Evolutionary conservation across 2,329 filamentous ascomycete genomes (phyloP), one percentile per base, ranked within the genome.

Genomic region (Fusarium chlamydosporum): DNA sequence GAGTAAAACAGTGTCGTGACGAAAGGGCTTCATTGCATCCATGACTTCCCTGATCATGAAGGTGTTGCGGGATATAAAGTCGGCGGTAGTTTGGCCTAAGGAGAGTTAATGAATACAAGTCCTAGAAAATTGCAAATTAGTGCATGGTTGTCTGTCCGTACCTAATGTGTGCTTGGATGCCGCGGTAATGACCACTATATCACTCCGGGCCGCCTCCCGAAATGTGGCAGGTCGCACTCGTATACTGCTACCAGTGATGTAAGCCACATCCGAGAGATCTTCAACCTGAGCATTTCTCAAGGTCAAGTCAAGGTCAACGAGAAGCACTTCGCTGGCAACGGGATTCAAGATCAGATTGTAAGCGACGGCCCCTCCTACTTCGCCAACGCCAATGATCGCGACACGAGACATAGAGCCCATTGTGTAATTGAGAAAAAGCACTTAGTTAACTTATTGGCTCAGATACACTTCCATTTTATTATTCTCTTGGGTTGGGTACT

Each of bases 121-220:
- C 6, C 23, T 23, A 6, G 23, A 6, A 23, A 23, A 23, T 23
- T 23, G 23, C 23, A 23, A 23, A 23, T 23, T 4, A 23, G 23
- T 23, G 23, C 6, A 23, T 23, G 23, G 5, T 23, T 23, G 23
- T 23, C 23, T 2, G 27, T 18, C 26, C 56, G 33, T 67, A 72
- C 12, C 85, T 77, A 63, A 34, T 7, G 27, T 67, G 47, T 84
- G 81, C 71, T 83, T 86, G n/a, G 84, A 83, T 34, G 85, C 85
- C 0, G 85, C 84, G 1, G 84, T 86, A 50, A 87, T 82, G 46
- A 88, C 80, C 8, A 87, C 79, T 31, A 88, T 82, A 69, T 87
- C 84, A 45, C 83, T 82, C 71, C 85, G 82, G n/a, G 81, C 79
- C 3, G 84, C 84, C 67, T 87, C 85, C 23, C 76, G 76, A 52